Evolutionary conservation across 495 filamentous ascomycete species (phyloP).

Genomic region (Talaromyces nanjingensis): DNA sequence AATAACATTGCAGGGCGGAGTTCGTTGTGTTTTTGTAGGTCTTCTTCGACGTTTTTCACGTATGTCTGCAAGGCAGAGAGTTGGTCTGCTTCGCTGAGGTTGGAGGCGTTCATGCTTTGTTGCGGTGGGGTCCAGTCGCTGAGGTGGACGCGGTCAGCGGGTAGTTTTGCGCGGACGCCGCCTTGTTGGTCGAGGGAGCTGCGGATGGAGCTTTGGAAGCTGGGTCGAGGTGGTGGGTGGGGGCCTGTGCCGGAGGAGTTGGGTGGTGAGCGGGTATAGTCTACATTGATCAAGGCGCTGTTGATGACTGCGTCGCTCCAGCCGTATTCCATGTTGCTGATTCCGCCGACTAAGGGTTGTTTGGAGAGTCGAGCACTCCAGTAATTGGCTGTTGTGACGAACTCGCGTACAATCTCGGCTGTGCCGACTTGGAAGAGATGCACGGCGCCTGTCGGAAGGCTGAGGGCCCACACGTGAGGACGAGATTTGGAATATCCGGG

Average conservation of each 20-base stretch:
- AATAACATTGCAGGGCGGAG: slow-evolving; percentile 76
- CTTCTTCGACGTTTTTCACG: slow-evolving; percentile 78
- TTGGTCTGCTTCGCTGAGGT: slow-evolving; percentile 72
- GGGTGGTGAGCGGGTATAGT: slow-evolving; percentile 38
- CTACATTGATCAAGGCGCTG: slow-evolving; percentile 51
- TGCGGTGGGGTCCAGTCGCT: slow-evolving; percentile 91
- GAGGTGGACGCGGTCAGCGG: slow-evolving; percentile 79
- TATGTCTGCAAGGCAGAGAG: slow-evolving; percentile 66
- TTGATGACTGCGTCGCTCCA: slow-evolving; percentile 91
- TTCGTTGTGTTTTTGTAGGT: slow-evolving; percentile 81
- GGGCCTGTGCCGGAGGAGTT: slow-evolving; percentile 24
- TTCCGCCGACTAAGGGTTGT: slow-evolving; percentile 81
- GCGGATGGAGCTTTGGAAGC: slow-evolving; percentile 64
- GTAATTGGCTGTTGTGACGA: slow-evolving; percentile 92
- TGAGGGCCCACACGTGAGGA: slow-evolving; percentile 93
- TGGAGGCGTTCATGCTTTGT: slow-evolving; percentile 80
- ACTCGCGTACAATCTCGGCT: slow-evolving; percentile 88
- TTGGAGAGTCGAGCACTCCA: slow-evolving; percentile 94
- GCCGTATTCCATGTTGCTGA: slow-evolving; percentile 96
- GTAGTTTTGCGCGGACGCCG: slow-evolving; percentile 56
- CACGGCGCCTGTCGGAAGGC: slow-evolving; percentile 83
- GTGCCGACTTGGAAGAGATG: slow-evolving; percentile 98
- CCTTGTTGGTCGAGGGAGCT: slow-evolving; percentile 64
- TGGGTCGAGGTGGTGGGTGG: slow-evolving; percentile 36
- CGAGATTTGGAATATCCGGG: slow-evolving; percentile 88